Evolutionary conservation across 2,329 filamentous ascomycete species (phyloP), one percentile per base, ranked within the genome.

Genomic region (Ophiostoma ulmi): DNA sequence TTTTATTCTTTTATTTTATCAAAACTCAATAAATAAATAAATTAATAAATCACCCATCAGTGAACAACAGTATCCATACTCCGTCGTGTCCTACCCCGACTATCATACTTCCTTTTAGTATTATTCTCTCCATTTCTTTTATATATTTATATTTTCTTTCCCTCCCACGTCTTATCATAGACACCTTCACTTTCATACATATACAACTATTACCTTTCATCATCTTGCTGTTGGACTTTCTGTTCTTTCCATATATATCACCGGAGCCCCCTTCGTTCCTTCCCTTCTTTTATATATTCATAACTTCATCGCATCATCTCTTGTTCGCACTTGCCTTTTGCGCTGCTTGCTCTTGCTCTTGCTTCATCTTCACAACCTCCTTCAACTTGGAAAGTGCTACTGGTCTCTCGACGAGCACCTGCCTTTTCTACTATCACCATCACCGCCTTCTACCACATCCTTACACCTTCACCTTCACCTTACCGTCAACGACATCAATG

Each of bases 331-430:
- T 58, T 71, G 55, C 66, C 55, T 67, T 65, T 36, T 67, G 65
- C 69, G 64, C 69, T 64, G 39, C 65, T 61, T 67, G 67, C 68
- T 67, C 65, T 61, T 67, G 67, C 68, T 67, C 70, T 63, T 70
- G 58, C 39, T 61, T 69, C 63, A 67, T 13, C 67, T 38, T 17
- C 39, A 13, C 68, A 26, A 55, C 36, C 38, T 38, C 63, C 14
- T 26, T 26, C n/a, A 69, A 26, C 67, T 17, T 67, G 70, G 70
- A 71, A 71, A 71, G 68, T 67, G 70, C 64, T 39, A 71, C 73
- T 72, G 73, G 73, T 63, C 68, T 70, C 70, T 70, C 70, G 68
- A 70, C 58, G 69, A 70, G 70, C 69, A 65, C 63, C 36, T 65
- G 63, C 63, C 63, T 65, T 65, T 65, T 52, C 36, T 69, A 52